Evolutionary conservation across 2,329 filamentous ascomycete genomes (phyloP).

Genomic region (Arthroderma sp.): DNA sequence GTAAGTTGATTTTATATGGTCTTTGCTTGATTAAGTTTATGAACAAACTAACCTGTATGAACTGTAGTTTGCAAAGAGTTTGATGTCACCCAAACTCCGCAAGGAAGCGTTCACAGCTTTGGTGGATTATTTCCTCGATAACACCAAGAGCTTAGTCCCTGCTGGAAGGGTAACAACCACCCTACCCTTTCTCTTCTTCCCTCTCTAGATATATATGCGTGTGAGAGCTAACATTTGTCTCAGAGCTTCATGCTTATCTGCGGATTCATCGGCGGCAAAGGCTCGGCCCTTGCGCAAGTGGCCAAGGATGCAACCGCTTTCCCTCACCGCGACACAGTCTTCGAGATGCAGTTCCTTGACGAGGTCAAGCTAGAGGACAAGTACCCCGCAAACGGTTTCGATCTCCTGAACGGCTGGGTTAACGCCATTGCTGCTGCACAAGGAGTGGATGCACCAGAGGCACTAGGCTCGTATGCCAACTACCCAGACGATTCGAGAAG

Average conservation of each 20-base stretch:
- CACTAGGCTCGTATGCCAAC: conserved; percentile 42
- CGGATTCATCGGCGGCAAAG: conserved; percentile 41
- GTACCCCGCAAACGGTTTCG: conserved; percentile 12
- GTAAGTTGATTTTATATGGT: neutral
- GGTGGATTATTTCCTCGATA: conserved; percentile 1
- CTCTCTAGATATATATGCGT: neutral
- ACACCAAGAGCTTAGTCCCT: neutral
- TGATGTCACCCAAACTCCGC: neutral
- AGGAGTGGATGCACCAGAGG: conserved; percentile 18
- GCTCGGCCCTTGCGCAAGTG: conserved; percentile 38
- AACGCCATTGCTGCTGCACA: conserved; percentile 29
- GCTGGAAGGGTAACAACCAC: neutral
- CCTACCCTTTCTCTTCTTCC: neutral
- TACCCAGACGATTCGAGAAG: conserved; percentile 41
- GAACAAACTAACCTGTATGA: neutral
- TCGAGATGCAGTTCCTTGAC: conserved; percentile 48
- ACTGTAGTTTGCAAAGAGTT: conserved; percentile 2
- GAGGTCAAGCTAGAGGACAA: conserved; percentile 23
- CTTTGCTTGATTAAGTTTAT: neutral
- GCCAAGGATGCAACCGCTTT: conserved; percentile 43
- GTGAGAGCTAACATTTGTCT: neutral
- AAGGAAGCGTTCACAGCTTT: neutral
- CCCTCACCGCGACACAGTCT: conserved; percentile 46
- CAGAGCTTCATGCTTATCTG: conserved; percentile 44
- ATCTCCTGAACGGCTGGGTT: conserved; percentile 36